Evolutionary conservation across 805 yeast genomes (phyloP).

Genomic region (Candida dendrica): DNA sequence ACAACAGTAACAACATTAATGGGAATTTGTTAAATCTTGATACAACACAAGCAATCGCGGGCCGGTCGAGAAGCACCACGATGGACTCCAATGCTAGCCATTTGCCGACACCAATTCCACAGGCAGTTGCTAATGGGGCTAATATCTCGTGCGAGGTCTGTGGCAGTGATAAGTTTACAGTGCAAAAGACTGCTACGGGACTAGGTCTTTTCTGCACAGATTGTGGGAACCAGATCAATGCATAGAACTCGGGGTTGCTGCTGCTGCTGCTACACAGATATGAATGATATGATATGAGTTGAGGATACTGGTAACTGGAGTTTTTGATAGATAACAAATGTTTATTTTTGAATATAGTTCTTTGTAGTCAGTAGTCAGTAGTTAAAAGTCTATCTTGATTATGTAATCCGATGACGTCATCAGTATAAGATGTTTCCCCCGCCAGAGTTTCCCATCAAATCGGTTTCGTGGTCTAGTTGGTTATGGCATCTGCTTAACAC

Average conservation of each 20-base stretch:
- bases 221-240: conserved; percentile 20
- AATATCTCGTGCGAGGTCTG: conserved; percentile 16
- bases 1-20: too few species aligned
- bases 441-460: too few species aligned
- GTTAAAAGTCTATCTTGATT: too few species aligned
- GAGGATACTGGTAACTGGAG: too few species aligned
- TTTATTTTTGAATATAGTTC: too few species aligned
- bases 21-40: too few species aligned
- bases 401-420: too few species aligned
- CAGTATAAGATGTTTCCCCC: too few species aligned
- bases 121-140: background rate
- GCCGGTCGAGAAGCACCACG: conserved; percentile 12
- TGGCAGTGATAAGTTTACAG: conserved; percentile 19
- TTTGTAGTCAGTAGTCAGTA: too few species aligned
- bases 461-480: conserved; percentile 99
- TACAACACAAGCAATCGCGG: too few species aligned
- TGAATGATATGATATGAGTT: background rate
- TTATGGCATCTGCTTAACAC: conserved; percentile 99
- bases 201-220: conserved; percentile 18
- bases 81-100: conserved; percentile 7
- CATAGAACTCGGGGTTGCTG: too few species aligned
- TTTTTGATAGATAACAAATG: too few species aligned
- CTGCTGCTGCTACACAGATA: background rate
- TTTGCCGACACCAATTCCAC: background rate
- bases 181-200: conserved; percentile 4